Percentiles rank a stretch among this genome's conserved stretches.
Conservation (phyloP, 192 early-diverging fungal genomes). For the Pecoramyces ruminantium region DNA sequence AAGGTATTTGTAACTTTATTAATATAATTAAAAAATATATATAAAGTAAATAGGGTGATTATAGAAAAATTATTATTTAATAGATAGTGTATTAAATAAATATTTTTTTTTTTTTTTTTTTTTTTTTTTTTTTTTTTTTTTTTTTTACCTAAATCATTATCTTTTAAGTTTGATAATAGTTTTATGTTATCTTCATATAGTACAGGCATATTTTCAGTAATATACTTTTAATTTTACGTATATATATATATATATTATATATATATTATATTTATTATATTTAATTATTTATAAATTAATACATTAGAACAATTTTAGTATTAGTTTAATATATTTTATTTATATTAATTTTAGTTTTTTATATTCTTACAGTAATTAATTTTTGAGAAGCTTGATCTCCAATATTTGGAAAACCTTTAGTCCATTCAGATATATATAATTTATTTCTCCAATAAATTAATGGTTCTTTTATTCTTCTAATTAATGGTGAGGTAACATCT, state of each 20-base stretch:
- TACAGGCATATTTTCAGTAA: not conserved
- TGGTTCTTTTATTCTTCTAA: conserved; percentile 20
- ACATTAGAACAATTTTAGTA: too few relatives aligned
- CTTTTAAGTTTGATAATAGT: not conserved
- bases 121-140: too few relatives aligned
- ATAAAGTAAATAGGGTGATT: too few relatives aligned
- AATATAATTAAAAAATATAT: too few relatives aligned
- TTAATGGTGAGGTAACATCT: conserved; percentile 35
- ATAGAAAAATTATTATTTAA: too few relatives aligned
- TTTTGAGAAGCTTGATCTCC: not conserved
- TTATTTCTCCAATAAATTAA: not conserved
- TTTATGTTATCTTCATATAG: not conserved
- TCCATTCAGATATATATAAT: not conserved
- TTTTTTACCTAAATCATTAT: not conserved
- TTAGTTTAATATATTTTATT: too few relatives aligned
- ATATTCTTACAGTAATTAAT: not conserved
- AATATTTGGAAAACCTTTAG: not conserved
- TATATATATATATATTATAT: not conserved
- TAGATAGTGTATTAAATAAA: too few relatives aligned
- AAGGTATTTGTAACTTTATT: conserved; percentile 28
- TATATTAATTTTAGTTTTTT: too few relatives aligned
- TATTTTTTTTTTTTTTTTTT: too few relatives aligned
- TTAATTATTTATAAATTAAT: too few relatives aligned
- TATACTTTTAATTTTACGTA: not conserved
- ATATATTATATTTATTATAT: too few relatives aligned